Evolutionary conservation across 106 monocot species (phyloP), one percentile per base, ranked within the genome.

Genomic region (Gastrodia elata): DNA sequence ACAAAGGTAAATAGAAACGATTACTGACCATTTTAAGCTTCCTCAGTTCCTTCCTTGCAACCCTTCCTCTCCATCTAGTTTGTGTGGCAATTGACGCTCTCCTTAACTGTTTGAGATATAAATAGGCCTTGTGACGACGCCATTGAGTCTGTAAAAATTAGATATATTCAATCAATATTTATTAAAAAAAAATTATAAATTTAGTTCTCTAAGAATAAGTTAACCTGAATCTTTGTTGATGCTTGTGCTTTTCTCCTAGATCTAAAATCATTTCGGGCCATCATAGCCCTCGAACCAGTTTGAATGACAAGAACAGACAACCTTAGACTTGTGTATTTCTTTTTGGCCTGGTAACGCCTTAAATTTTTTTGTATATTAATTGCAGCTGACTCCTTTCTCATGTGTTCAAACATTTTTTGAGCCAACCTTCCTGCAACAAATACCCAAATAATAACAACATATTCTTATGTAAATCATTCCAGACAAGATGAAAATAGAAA

Each of bases 1-100:
- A 57, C 20, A 64, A 40, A 13, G 44, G 36, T 35, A 70, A n/a
- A 10, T n/a, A 30, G 40, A 16, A 38, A 4, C 37, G 10, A 20
- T 37, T 33, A 80, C 81, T 75, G 35, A 96, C 98, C 98, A 98
- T 86, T 89, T 98, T 98, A 46, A 98, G 98, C 65, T 88, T 98
- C 46, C 88, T 84, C n/a, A 98, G 87, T 44, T 98, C 93, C 76
- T 65, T 90, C 69, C 85, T 90, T 58, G 88, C 98, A 76, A 85
- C 69, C 68, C 84, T 88, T 80, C 93, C 98, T 75, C 98, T 93
- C 98, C 98, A 98, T 82, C 82, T 80, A 27, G 86, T 88, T 76
- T 98, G 98, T 27, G 90, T 85, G 77, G 83, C 76, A 80, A 93
- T 75, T 26, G 86, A 78, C 67, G 98, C 83, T 64, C 59, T 73